Base-by-base conservation (phyloP, 164 flowering plant species). In the Macadamia tetraphylla region DNA sequence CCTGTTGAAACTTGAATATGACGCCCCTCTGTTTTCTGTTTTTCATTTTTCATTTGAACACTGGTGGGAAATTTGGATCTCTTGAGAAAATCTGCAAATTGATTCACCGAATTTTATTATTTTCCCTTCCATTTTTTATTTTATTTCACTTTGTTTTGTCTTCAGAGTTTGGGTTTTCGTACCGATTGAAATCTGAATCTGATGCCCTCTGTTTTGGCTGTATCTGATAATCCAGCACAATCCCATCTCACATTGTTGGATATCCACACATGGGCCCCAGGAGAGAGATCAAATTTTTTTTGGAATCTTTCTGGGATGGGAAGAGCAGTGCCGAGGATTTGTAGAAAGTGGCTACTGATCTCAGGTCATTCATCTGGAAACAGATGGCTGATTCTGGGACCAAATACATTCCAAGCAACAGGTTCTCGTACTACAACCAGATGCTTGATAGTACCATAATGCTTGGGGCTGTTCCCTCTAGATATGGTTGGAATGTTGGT, bases 241-340 rank as follows among this genome's bases (percentile, higher is more conserved):
- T 90, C 92, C 90, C 96, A 1, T 90, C 96, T 14, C 92, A 90
- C 78, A 82, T 90, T 76, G 92, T 90, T 73, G 96, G 96, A 60
- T 90, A 90, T 66, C 94, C 94, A 43, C 88, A 91, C 46, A 86
- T 89, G 84, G 92, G 94, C n/a, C 88, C 94, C 62, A 85, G 84
- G 79, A 84, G 94, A 69, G 94, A 87, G 85, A 85, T 89, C 63
- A 90, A 90, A 74, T 88, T 90, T 75, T 92, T 92, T 15, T 71
- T 90, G 75, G 96, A 90, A 58, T 90, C 94, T 3, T 90, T 90
- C 79, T 90, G 96, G 96, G 96, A 88, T 81, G 79, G 78, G 7
- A 86, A 86, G 85, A 82, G 80, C 76, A 81, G 80, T 55, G 88
- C 89, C 7, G 89, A 86, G 51, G 92, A 85, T 64, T 74, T 88